Base-by-base conservation (phyloP, 2,329 filamentous ascomycete genomes). In the Diaporthe humulicola region DNA sequence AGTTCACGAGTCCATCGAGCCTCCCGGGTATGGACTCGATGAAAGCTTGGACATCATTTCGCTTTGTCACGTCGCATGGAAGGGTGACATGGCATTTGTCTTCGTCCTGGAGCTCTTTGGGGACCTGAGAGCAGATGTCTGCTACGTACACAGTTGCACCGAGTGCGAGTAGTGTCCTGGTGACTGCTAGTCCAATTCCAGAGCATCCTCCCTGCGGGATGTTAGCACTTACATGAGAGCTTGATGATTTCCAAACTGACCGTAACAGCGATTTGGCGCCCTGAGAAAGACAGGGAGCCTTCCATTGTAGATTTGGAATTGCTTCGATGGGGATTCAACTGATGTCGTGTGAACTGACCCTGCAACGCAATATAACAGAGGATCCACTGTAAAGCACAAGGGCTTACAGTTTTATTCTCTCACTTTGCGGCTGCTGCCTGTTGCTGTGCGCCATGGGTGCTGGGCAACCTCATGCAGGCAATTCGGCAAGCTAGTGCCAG, bases 141-240 rank as follows among this genome's bases (percentile, higher is more conserved):
- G 57, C 36, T 22, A 60, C 57, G 38, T 60, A 60, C 1, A 60
- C 57, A 42, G 14, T 42, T 19, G 57, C 57, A 36, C 57, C 57
- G n/a, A 60, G 57, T 15, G 57, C n/a, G 15, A 60, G 57, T 6
- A 60, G 36, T 17, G 57, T 60, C 36, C 25, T 28, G 36, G n/a
- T 10, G 57, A 60, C 57, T 60, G 57, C 57, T 3, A 60, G 57
- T 17, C 57, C 57, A 28, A 60, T 60, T n/a, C 57, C 57, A 28
- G 57, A 60, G 15, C 57, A 60, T 14, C 57, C 57, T 40, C 57
- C 57, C 57, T 60, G 8, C n/a, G 12, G 42, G 36, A 28, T 28
- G 2, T 60, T 60, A 60, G 36, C 30, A 42, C 4, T 10, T 8
- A n/a, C 19, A 28, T 40, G 4, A 22, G n/a, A 5, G 3, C 36